A percentile compares a stretch with the other conserved stretches of the same genome.
These are phyloP conservation scores for Polygonum maritimum DNA, from an alignment of 148 eudicot genomes.

Conservation along the genomic window DNA sequence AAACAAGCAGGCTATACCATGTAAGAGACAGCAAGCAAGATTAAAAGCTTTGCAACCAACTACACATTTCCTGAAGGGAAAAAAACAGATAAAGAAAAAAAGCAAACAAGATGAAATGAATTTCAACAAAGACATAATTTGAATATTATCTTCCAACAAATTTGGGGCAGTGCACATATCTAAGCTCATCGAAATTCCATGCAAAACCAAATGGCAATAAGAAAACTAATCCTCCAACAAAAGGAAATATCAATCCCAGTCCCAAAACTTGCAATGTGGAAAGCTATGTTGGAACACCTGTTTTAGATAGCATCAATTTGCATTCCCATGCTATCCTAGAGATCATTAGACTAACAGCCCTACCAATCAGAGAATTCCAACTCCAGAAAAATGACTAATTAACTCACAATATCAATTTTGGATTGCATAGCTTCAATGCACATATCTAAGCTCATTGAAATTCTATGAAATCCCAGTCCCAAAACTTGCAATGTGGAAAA, in stretches of 20 bases:
- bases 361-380: neutral
- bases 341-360: neutral
- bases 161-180: too few relatives aligned
- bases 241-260: too few relatives aligned
- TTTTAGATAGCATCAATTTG: neutral
- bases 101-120: neutral
- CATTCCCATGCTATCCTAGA: neutral
- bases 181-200: too few relatives aligned
- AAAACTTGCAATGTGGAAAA: too few relatives aligned
- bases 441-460: too few relatives aligned
- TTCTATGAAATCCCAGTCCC: too few relatives aligned
- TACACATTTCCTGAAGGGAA: neutral
- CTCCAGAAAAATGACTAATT: neutral
- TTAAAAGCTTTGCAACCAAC: neutral
- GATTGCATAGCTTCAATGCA: conserved; percentile 33
- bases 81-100: neutral
- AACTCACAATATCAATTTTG: conserved; percentile 52
- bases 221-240: too few relatives aligned
- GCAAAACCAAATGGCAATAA: too few relatives aligned
- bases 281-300: too few relatives aligned
- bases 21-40: neutral
- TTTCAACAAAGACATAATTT: neutral
- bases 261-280: too few relatives aligned
- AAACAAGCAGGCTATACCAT: conserved; percentile 1
- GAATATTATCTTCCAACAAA: neutral